Evolutionary conservation across 2,329 filamentous ascomycete species (phyloP).

Genomic region (Colletotrichum coccodes): DNA sequence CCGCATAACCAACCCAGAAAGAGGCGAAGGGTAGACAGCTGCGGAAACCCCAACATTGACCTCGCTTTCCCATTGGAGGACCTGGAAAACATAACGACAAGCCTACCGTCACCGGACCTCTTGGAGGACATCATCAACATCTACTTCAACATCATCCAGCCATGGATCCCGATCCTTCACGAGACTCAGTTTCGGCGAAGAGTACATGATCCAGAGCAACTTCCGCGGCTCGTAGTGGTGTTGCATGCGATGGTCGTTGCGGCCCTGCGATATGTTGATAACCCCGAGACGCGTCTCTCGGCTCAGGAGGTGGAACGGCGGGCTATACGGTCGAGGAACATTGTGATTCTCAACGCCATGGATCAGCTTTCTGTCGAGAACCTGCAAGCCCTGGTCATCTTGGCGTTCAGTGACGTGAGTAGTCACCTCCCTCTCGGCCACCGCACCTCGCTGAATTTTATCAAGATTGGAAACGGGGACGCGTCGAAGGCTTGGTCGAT

Average conservation of each 20-base stretch:
- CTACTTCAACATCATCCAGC: constrained; percentile 51
- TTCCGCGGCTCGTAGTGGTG: constrained; percentile 41
- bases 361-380: constrained; percentile 47
- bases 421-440: rapidly evolving
- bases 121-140: constrained; percentile 36
- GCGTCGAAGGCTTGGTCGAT: constrained; percentile 34
- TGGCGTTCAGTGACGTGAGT: constrained; percentile 49
- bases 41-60: constrained; percentile 36
- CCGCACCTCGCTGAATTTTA: not conserved
- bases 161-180: constrained; percentile 52
- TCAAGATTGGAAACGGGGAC: constrained; percentile 35
- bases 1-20: constrained; percentile 31
- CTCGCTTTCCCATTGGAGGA: constrained; percentile 34
- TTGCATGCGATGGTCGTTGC: constrained; percentile 48
- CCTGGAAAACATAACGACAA: constrained; percentile 40
- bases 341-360: constrained; percentile 44
- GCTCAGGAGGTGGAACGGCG: constrained; percentile 34
- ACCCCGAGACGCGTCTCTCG: constrained; percentile 37
- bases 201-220: constrained; percentile 38
- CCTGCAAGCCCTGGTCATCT: constrained; percentile 48
- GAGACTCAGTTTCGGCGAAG: constrained; percentile 41
- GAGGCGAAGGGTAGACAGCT: constrained; percentile 36
- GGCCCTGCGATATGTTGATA: constrained; percentile 39
- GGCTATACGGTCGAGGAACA: constrained; percentile 29
- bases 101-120: constrained; percentile 29